phyloP scores from a whole-genome alignment of 768 basidiomycete species.

The Lanmaoa rubissima region DNA sequence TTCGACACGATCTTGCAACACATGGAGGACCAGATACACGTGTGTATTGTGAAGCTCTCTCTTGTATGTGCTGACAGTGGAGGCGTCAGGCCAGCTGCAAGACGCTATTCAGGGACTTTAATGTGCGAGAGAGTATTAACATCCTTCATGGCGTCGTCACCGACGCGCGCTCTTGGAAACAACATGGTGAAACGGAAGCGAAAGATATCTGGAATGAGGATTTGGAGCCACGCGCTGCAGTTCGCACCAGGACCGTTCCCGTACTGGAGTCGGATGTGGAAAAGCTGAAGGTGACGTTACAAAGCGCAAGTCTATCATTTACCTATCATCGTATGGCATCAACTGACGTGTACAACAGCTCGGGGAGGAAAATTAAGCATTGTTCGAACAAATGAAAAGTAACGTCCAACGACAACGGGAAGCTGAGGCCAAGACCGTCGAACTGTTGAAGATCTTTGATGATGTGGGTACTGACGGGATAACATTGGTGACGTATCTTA shows the following conservation, averaged over 20 bases:
- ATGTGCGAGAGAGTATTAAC: conserved; percentile 69
- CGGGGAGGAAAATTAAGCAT: conserved; percentile 50
- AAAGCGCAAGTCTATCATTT: conserved; percentile 29
- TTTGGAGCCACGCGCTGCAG: conserved; percentile 60
- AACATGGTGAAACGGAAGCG: conserved; percentile 37
- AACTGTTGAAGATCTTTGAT: conserved; percentile 54
- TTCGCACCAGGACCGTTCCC: conserved; percentile 62
- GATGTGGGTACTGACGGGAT: conserved; percentile 37
- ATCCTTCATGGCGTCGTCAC: conserved; percentile 65
- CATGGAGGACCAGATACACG: conserved; percentile 63
- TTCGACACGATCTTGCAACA: conserved; percentile 68
- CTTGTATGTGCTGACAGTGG: background rate
- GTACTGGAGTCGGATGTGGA: conserved; percentile 46
- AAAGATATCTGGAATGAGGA: conserved; percentile 66
- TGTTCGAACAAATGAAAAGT: conserved; percentile 49
- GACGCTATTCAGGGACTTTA: conserved; percentile 64
- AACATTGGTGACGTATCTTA: conserved; percentile 6
- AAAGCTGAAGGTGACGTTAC: conserved; percentile 36
- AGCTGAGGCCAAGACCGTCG: conserved; percentile 44
- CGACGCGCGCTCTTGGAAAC: conserved; percentile 58
- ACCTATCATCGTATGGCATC: background rate
- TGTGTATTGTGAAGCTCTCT: conserved; percentile 5
- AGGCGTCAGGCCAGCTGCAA: conserved; percentile 63
- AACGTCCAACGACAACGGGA: conserved; percentile 45
- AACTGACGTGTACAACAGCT: conserved; percentile 38